A percentile compares a stretch with the other conserved stretches of the same genome.
phyloP scores from a whole-genome alignment of 2,329 filamentous ascomycete genomes.

The Aphanocladium album region DNA sequence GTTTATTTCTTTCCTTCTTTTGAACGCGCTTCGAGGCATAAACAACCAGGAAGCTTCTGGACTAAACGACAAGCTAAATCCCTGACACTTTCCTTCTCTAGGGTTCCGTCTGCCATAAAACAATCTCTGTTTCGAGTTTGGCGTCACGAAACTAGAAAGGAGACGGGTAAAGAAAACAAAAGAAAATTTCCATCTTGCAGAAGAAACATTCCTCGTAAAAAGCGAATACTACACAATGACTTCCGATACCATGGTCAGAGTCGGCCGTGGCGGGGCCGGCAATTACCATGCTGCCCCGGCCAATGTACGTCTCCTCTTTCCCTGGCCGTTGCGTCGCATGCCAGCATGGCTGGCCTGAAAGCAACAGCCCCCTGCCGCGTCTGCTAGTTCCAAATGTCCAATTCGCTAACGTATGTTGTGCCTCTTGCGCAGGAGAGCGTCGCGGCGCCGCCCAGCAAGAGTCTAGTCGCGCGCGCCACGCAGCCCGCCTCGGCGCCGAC shows the following conservation, averaged over 20 bases:
- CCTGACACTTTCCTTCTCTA: background rate
- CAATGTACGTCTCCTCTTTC: background rate
- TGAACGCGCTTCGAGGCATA: background rate
- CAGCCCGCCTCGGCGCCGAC: background rate
- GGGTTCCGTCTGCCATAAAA: background rate
- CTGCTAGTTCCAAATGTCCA: background rate
- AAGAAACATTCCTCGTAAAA: background rate
- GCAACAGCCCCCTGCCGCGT: background rate
- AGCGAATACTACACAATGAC: constrained; percentile 14
- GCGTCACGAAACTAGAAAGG: background rate
- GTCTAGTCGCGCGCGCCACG: background rate
- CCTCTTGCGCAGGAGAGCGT: background rate
- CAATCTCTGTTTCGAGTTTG: background rate
- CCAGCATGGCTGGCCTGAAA: background rate
- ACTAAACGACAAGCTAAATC: background rate
- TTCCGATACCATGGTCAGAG: constrained; percentile 37
- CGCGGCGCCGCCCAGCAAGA: background rate
- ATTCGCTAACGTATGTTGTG: background rate
- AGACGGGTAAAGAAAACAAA: background rate
- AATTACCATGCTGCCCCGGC: constrained; percentile 39
- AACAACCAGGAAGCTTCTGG: background rate
- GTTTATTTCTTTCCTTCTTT: background rate
- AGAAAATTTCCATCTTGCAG: background rate
- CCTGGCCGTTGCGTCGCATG: background rate
- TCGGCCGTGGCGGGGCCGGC: constrained; percentile 52